A percentile compares a stretch with the other conserved stretches of the same genome.
phyloP scores from a whole-genome alignment of 2,329 filamentous ascomycete genomes.

The Fusarium luffae region DNA sequence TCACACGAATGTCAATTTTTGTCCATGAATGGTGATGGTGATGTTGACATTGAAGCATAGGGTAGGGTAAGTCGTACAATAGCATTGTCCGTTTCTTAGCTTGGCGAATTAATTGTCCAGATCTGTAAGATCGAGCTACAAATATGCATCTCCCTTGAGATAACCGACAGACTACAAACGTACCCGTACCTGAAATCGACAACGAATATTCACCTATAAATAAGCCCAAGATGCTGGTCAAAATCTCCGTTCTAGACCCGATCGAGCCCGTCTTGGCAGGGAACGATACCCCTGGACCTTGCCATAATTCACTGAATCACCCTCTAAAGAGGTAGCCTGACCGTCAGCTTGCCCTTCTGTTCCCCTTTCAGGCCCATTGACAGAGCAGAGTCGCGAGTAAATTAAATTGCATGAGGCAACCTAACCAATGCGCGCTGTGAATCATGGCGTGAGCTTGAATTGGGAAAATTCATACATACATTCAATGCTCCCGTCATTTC shows the following conservation, averaged over 20 bases:
- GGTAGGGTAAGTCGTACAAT: background rate
- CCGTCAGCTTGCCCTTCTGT: conserved; percentile 13
- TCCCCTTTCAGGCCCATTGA: too few relatives aligned
- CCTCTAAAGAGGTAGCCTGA: conserved; percentile 7
- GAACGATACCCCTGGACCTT: background rate
- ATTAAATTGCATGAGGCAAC: conserved; percentile 25
- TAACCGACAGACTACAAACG: background rate
- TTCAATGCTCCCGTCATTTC: background rate
- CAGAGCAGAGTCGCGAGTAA: conserved; percentile 15
- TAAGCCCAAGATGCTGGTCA: conserved; percentile 13
- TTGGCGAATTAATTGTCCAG: conserved; percentile 10
- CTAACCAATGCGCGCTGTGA: background rate
- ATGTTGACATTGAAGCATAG: background rate
- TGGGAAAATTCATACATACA: background rate
- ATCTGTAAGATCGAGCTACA: conserved; percentile 7
- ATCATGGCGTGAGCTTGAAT: conserved; percentile 4
- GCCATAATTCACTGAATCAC: background rate
- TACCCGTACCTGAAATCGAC: background rate
- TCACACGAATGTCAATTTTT: background rate
- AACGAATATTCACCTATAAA: conserved; percentile 7
- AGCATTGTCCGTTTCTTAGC: background rate
- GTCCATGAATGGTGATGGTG: background rate
- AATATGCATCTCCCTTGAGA: background rate
- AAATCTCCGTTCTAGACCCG: conserved; percentile 21
- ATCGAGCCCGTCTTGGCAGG: conserved; percentile 25